Conservation (phyloP, 176 grass and related monocot genomes). For the Lolium perenne region DNA sequence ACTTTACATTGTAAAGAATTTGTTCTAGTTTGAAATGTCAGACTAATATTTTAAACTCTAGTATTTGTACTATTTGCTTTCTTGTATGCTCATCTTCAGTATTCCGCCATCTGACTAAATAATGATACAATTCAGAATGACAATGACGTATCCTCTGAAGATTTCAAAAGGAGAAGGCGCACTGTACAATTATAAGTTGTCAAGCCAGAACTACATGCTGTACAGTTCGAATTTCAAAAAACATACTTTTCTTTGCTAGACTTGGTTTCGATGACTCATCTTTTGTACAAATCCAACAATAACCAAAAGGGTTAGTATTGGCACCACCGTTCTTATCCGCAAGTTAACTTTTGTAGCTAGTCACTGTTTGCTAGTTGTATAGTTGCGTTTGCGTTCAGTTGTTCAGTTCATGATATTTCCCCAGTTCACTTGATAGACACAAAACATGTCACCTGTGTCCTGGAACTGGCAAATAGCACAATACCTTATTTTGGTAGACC, state of each 20-base stretch:
- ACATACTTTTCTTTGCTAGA: background rate
- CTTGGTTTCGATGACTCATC: background rate
- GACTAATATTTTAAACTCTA: slow-evolving; percentile 26
- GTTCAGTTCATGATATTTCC: background rate
- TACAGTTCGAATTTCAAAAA: slow-evolving; percentile 18
- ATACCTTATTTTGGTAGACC: background rate
- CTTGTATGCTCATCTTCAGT: slow-evolving; percentile 31
- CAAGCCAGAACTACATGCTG: background rate
- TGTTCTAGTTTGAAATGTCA: slow-evolving; percentile 61
- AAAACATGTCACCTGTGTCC: background rate
- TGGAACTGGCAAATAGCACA: slow-evolving; percentile 18
- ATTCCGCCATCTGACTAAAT: slow-evolving; percentile 28
- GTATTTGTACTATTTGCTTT: background rate
- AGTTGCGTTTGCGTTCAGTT: background rate
- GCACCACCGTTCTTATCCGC: background rate
- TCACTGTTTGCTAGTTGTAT: too few species aligned
- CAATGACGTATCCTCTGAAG: slow-evolving; percentile 20
- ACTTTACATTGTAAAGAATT: slow-evolving; percentile 48
- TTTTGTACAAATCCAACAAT: background rate
- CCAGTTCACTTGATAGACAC: slow-evolving; percentile 24
- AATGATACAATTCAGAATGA: slow-evolving; percentile 39
- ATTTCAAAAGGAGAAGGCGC: background rate
- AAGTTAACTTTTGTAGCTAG: background rate
- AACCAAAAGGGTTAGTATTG: background rate
- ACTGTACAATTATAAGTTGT: slow-evolving; percentile 31